Evolutionary conservation across 2,329 filamentous ascomycete species (phyloP), one percentile per base, ranked within the genome.

Genomic region (Stachybotrys echinatus): DNA sequence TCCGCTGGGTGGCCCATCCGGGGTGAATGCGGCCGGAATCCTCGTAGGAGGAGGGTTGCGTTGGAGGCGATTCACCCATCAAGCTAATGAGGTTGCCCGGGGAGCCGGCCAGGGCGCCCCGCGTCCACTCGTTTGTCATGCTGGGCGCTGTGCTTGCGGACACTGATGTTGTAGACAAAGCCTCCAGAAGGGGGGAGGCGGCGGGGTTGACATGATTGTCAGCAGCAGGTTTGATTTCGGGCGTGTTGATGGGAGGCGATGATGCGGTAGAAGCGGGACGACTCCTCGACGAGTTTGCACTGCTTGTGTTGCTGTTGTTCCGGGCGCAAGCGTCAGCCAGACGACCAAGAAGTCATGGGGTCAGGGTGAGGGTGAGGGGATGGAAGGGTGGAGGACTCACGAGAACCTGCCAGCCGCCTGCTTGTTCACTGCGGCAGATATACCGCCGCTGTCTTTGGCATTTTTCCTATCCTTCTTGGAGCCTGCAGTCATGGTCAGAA

Each of bases 391-490:
- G 20, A 37, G 38, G 48, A 73, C 76, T 58, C 70, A 79, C 76
- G 70, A 67, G 67, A 77, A 75, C 65, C 75, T 78, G 61, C 71
- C 72, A 61, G 73, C 68, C 58, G 71, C 71, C 58, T 80, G 74
- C 61, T 74, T 77, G 54, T 73, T 77, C 69, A 79, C 72, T 66
- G 75, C 75, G 45, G 76, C 75, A 57, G 74, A 71, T 59, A 79
- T 76, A 58, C 74, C 73, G 59, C 75, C 73, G 61, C 66, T 68
- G 60, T 79, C 75, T 74, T 72, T 79, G 63, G 71, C 75, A 76
- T 79, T 68, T 68, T 77, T 80, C 65, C 69, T 75, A 60, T 75
- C 69, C 65, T 77, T 79, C 71, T 77, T 77, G 52, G 68, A 66
- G 62, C 64, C 70, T 74, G 52, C 51, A 55, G 53, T 52, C 57